Conservation (phyloP, 495 filamentous ascomycete genomes). For the Endocarpon pusillum region DNA sequence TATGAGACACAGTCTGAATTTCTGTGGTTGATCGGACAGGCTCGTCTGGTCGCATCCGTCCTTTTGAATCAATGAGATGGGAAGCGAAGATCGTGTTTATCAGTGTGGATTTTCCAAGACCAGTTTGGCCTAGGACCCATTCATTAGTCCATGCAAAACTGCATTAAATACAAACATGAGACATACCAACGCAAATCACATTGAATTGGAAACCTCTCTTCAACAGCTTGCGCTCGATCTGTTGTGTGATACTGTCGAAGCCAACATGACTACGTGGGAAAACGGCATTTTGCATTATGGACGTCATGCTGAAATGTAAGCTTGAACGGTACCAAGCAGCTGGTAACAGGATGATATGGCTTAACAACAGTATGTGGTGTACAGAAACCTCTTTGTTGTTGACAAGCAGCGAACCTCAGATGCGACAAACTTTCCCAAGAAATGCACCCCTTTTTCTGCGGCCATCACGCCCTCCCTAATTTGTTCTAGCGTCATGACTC, state of each 20-base stretch:
- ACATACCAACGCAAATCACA: slow-evolving; percentile 97
- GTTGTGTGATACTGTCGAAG: slow-evolving; percentile 96
- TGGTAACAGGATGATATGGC: too few species aligned
- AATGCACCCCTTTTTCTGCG: too few species aligned
- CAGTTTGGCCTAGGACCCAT: slow-evolving; percentile 64
- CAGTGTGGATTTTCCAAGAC: slow-evolving; percentile 93
- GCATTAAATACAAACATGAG: not conserved
- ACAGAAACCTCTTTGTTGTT: too few species aligned
- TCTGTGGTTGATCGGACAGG: slow-evolving; percentile 90
- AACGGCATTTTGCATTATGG: slow-evolving; percentile 39
- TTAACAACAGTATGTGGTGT: too few species aligned
- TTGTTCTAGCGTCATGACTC: too few species aligned
- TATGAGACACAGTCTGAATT: slow-evolving; percentile 92
- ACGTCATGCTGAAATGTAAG: too few species aligned
- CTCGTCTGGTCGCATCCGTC: slow-evolving; percentile 79
- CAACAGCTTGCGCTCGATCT: slow-evolving; percentile 97
- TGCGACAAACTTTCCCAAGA: too few species aligned
- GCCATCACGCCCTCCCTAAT: too few species aligned
- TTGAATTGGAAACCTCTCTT: slow-evolving; percentile 99
- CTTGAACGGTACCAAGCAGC: too few species aligned
- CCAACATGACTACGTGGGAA: slow-evolving; percentile 95
- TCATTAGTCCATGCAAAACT: slow-evolving; percentile 3
- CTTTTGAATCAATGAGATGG: slow-evolving; percentile 97
- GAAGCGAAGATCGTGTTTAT: slow-evolving; percentile 99
- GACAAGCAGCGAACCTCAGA: too few species aligned